A percentile compares a stretch with the other conserved stretches of the same genome.
Conservation (phyloP, 306 rosid genomes). For the Comarum palustre region DNA sequence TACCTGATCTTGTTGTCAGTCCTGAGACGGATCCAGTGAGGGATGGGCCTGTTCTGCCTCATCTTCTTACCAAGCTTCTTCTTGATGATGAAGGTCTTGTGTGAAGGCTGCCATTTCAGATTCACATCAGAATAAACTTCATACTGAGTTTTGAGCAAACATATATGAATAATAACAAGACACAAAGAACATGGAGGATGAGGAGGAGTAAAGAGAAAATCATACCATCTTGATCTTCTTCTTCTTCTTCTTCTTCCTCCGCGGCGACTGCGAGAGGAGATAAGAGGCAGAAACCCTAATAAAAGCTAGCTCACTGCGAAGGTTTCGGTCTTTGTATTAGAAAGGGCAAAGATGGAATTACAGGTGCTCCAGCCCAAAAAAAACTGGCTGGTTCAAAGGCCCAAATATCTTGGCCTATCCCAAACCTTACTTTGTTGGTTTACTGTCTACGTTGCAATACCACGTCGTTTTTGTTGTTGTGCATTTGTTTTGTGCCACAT, state of each 20-base stretch:
- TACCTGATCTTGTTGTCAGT: slow-evolving; percentile 87
- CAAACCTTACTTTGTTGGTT: neutral
- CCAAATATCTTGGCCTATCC: neutral
- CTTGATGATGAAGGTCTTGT: slow-evolving; percentile 82
- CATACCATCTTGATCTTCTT: slow-evolving; percentile 1
- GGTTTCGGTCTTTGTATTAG: neutral
- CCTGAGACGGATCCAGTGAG: slow-evolving; percentile 86
- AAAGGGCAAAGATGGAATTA: neutral
- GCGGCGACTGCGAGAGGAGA: neutral
- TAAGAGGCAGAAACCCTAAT: slow-evolving; percentile 1
- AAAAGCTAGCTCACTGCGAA: neutral
- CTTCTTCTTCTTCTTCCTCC: neutral
- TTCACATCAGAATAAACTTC: neutral
- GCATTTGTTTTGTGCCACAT: no score
- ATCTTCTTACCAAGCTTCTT: slow-evolving; percentile 93
- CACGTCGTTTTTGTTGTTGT: no score
- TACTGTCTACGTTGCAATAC: no score
- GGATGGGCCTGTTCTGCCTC: slow-evolving; percentile 94
- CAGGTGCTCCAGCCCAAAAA: neutral
- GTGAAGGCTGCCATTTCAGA: slow-evolving; percentile 60
- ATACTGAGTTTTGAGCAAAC: neutral
- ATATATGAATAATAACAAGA: neutral
- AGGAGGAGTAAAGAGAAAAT: slow-evolving; percentile 6
- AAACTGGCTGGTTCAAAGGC: neutral
- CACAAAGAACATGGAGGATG: neutral